Conservation (phyloP, 208 protist species). For the Blastocrithidia nonstop region DNA sequence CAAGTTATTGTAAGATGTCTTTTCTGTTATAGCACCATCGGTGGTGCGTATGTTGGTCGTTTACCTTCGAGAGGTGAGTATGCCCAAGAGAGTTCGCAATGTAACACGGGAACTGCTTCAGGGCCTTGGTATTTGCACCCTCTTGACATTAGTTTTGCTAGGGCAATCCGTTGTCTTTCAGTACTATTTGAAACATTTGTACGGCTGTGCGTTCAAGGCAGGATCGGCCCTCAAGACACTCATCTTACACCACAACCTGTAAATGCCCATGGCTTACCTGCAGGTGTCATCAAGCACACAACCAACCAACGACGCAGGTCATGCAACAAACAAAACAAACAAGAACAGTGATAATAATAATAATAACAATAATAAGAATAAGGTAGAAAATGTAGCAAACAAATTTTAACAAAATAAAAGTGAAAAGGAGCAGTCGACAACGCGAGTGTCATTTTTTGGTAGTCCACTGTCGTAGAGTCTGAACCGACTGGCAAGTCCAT, state of each 20-base stretch:
- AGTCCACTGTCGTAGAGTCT: too few species aligned
- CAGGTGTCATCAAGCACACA: not conserved
- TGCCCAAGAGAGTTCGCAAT: not conserved
- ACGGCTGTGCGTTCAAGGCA: constrained; percentile 31
- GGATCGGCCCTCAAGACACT: constrained; percentile 36
- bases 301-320: not conserved
- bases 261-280: constrained; percentile 18
- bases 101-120: constrained; percentile 10
- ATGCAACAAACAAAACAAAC: not conserved
- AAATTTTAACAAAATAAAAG: too few species aligned
- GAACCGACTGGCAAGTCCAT: too few species aligned
- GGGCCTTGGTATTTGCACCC: constrained; percentile 23
- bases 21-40: constrained; percentile 22
- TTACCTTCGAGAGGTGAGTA: constrained; percentile 31
- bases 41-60: constrained; percentile 28
- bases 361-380: constrained; percentile 2
- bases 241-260: constrained; percentile 31
- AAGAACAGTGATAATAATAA: constrained; percentile 3
- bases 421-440: too few species aligned
- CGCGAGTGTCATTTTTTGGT: too few species aligned
- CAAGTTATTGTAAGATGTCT: constrained; percentile 32
- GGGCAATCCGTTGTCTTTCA: constrained; percentile 48
- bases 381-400: not conserved
- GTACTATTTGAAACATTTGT: constrained; percentile 47
- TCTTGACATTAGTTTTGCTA: constrained; percentile 24